Evolutionary conservation across 2,329 filamentous ascomycete genomes (phyloP), one percentile per base, ranked within the genome.

Genomic region (Ceratocystis albifundus): DNA sequence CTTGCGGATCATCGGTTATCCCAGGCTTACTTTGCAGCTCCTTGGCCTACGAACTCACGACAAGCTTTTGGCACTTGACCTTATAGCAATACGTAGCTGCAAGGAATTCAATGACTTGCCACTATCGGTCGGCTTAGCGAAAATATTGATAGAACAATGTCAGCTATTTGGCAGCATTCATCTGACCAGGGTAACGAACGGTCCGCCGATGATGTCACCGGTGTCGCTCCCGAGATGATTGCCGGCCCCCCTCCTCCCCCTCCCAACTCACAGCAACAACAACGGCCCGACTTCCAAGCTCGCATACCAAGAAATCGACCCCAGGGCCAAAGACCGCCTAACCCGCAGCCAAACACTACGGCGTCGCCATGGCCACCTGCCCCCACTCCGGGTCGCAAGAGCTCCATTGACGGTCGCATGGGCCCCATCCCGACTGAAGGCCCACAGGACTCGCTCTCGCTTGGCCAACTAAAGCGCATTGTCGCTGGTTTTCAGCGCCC

Each of bases 401-500:
- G 66, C 69, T 66, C 68, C 70, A 63, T 70, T 68, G 70, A 62
- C 57, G 70, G 62, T 72, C 75, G 61, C 74, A 73, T 48, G 74
- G 75, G 57, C 77, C 75, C 3, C 80, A 71, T 36, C 74, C 75
- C 66, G 5, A 63, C 67, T 10, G 67, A 68, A 55, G 67, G 65
- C 6, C 67, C 64, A 20, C 66, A 68, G 28, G 88, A 92, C 76
- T 92, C 88, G 17, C 79, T 93, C 32, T 92, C 88, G 44, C 78
- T 93, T 55, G 81, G 85, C 68, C 88, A 93, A 75, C 79, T 93
- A 62, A 83, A 84, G 69, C 84, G 84, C 70, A 82, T 92, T 65
- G 87, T 92, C 20, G 83, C 85, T 69, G 88, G 92, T 68, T 85
- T 90, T 70, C 88, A 88, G 17, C 84, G 83, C 69, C 74, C 80